phyloP scores from a whole-genome alignment of 2,329 filamentous ascomycete species.

The Colletotrichum eleusines region DNA sequence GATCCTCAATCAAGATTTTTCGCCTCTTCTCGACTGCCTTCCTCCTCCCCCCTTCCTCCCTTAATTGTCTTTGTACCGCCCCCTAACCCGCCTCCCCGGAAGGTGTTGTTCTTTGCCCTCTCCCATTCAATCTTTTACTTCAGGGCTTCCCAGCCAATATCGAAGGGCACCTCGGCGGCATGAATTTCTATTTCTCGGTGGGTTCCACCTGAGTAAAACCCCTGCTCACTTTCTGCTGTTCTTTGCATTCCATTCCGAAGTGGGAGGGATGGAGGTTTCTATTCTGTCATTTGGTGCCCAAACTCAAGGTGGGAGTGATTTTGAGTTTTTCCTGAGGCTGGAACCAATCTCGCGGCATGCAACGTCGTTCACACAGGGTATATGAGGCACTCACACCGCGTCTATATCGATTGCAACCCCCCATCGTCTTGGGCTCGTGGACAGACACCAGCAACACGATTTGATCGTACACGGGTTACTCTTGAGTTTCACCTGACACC shows the following conservation, averaged over 20 bases:
- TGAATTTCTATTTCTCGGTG: constrained; percentile 20
- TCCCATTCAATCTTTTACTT: constrained; percentile 8
- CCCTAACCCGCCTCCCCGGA: not conserved
- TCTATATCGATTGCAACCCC: constrained; percentile 5
- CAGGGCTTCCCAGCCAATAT: constrained; percentile 27
- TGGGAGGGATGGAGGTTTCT: constrained; percentile 1
- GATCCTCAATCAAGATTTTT: not conserved
- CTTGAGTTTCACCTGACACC: constrained; percentile 2
- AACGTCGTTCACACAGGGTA: constrained; percentile 28
- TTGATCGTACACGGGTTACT: constrained; percentile 32
- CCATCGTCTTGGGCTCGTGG: not conserved
- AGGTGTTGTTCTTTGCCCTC: constrained; percentile 9
- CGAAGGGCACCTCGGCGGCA: constrained; percentile 25
- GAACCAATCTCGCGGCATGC: constrained; percentile 37
- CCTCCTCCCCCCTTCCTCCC: not conserved
- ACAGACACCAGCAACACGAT: not conserved
- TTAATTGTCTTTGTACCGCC: not conserved
- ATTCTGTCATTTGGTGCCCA: constrained; percentile 37
- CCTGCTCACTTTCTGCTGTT: constrained; percentile 36
- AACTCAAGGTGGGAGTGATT: constrained; percentile 25
- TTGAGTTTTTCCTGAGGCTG: constrained; percentile 41
- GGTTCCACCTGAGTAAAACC: constrained; percentile 24
- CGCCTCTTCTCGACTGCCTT: not conserved
- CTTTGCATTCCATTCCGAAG: constrained; percentile 29
- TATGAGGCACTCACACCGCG: constrained; percentile 11